Base-by-base conservation (phyloP, 768 basidiomycete species). In the Candolleomyces eurysporus region DNA sequence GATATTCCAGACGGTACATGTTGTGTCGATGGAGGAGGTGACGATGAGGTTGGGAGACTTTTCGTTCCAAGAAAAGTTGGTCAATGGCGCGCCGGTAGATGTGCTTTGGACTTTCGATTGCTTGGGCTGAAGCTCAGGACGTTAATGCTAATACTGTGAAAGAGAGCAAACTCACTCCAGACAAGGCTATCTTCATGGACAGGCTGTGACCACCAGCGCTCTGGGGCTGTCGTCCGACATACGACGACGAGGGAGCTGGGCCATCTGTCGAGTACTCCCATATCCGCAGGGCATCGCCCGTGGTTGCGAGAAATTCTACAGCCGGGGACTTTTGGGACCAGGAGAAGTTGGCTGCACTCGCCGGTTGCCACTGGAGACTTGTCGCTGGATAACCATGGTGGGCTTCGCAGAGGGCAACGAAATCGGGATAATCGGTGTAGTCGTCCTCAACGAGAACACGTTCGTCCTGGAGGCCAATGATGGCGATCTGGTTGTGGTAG, bases 1-100 rank as follows among this genome's bases (percentile, higher is more conserved):
- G 71, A 99, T 92, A 74, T 99, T 97, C 97, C 97, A 99, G 22
- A 98, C 91, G 1, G 97, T 98, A 72, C 96, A 98, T 14, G 96
- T 97, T 55, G 97, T 99, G 71, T 99, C 97, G 67, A 98, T 96
- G 8, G 95, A 97, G 22, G 96, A 96, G 6, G 97, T 99, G 42
- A 98, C 96, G 67, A 98, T 89, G 54, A 93, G 85, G 63, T 87
- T 88, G 0, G 96, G 94, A 0, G 90, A 82, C 69, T 95, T 91
- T 67, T 94, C 89, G 71, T 97, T 98, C 97, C 97, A 99, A 0
- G 95, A 95, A 75, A 99, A 97, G 72, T 90, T 94, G 13, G 97
- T 99, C 64, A 98, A 76, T 1, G 97, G 97, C 4, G 97, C 95
- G 4, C 90, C 90, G 32, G 86, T 87, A 51, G 85, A 85, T 68